Base-by-base conservation (phyloP, 1,284 basidiomycete species). In the Pholiota adiposa region DNA sequence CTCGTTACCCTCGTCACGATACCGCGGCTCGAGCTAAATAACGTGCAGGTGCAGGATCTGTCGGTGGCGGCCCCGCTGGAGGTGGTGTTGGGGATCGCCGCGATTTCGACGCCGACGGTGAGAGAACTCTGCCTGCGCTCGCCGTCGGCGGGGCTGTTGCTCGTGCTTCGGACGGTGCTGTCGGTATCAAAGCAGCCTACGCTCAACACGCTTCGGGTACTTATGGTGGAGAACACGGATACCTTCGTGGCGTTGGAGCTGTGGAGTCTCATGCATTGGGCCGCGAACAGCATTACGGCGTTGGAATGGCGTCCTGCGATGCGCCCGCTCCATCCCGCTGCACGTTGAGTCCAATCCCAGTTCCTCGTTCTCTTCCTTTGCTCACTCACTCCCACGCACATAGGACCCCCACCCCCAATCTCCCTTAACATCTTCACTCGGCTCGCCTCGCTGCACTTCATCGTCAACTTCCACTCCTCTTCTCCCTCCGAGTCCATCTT, bases 401-500 rank as follows among this genome's bases (percentile, higher is more conserved):
- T n/a, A 67, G 64, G 48, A 4, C 65, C 63, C 0, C 65, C 64
- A n/a, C 21, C 54, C 1, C 65, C 65, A 0, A 64, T 67, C 25
- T 50, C 63, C 43, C 40, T 67, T 18, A n/a, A 51, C 9, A 56
- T 64, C 9, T 49, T 67, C 31, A 36, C 29, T 2, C 49, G 49
- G 14, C 58, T 67, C 38, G 44, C 43, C 1, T 46, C 59, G 3
- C 53, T 65, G 2, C 64, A 63, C n/a, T 65, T 65, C 40, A 54
- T 63, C 36, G 66, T 67, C 40, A 67, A 67, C 51, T 67, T 67
- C 36, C 66, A 65, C 48, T 58, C 60, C 6, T 56, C 59, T 3
- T n/a, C n/a, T n/a, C n/a, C n/a, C n/a, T 40, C 49, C 21, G 40
- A 56, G 4, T 56, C 64, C 25, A 59, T 65, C 4, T 65, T 64